These are phyloP conservation scores for Tetrastigma voinierianum DNA, from an alignment of 164 flowering plant species.

Conservation along the genomic window DNA sequence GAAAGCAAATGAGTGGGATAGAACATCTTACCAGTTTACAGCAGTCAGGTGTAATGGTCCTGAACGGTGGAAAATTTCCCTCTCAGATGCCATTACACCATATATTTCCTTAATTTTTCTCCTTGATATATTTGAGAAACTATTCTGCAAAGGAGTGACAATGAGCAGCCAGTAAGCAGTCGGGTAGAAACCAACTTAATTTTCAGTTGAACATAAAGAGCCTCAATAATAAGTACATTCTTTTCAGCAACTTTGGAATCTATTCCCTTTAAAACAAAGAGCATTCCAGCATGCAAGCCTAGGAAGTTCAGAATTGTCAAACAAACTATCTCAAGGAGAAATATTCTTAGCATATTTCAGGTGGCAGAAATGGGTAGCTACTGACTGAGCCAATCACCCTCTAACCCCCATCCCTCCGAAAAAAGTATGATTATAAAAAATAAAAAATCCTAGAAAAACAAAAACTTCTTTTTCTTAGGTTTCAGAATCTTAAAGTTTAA, in stretches of 20 bases:
- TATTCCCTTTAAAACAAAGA: no score
- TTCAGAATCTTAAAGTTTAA: no score
- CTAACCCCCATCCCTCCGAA: no score
- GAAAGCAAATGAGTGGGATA: neutral
- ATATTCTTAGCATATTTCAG: no score
- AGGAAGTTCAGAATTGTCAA: neutral
- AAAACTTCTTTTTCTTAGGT: no score
- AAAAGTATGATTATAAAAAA: no score
- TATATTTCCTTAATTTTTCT: neutral
- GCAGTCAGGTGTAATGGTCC: constrained; percentile 70
- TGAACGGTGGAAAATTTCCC: constrained; percentile 58
- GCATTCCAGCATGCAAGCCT: neutral
- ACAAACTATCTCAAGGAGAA: neutral
- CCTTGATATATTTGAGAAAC: constrained; percentile 8
- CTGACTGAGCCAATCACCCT: no score
- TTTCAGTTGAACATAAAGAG: neutral
- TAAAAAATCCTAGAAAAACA: no score
- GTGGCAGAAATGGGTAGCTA: no score
- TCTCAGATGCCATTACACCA: constrained; percentile 48
- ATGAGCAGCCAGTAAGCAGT: neutral
- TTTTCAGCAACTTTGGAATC: neutral
- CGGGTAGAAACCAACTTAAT: neutral
- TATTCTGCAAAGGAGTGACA: constrained; percentile 1
- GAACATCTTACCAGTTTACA: constrained; percentile 65
- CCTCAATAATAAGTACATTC: neutral